A percentile compares a stretch with the other conserved stretches of the same genome.
These are phyloP conservation scores for Alternaria sp. DNA, from an alignment of 2,329 filamentous ascomycete species.

Conservation along the genomic window DNA sequence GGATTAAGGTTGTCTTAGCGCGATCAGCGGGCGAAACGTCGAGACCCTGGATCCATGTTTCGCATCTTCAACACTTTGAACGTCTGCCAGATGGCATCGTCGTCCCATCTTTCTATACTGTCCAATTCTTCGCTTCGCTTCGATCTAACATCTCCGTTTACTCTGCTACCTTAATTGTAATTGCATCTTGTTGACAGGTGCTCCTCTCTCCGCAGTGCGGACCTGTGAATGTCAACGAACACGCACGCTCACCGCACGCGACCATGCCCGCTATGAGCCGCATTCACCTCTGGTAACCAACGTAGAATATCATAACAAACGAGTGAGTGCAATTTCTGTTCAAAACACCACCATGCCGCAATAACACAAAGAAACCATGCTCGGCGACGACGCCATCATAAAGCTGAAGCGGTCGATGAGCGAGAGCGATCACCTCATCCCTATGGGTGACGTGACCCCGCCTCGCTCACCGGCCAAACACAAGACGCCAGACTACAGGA, in stretches of 20 bases:
- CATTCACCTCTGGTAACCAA: constrained; percentile 34
- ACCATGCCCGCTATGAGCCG: constrained; percentile 32
- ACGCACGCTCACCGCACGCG: constrained; percentile 27
- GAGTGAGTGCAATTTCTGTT: constrained; percentile 32
- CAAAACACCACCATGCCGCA: constrained; percentile 14
- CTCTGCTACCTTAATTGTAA: neutral
- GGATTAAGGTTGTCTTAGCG: constrained; percentile 38
- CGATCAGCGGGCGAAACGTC: constrained; percentile 24
- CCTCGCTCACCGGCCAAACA: constrained; percentile 14
- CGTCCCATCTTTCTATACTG: constrained; percentile 7
- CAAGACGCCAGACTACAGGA: constrained; percentile 8
- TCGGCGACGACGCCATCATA: constrained; percentile 26
- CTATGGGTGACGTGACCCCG: constrained; percentile 24
- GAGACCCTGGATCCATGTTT: constrained; percentile 34
- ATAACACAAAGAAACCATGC: constrained; percentile 23
- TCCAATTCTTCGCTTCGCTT: constrained; percentile 8
- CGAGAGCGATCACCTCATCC: constrained; percentile 30
- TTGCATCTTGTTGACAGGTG: constrained; percentile 13
- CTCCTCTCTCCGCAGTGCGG: constrained; percentile 14
- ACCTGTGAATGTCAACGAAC: constrained; percentile 29
- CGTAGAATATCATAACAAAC: constrained; percentile 22
- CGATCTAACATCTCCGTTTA: neutral
- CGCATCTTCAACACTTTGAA: constrained; percentile 23
- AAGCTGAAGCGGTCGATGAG: constrained; percentile 38
- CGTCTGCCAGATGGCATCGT: constrained; percentile 19